Evolutionary conservation across 2,329 filamentous ascomycete genomes (phyloP).

Genomic region (Metarhizium humberi): DNA sequence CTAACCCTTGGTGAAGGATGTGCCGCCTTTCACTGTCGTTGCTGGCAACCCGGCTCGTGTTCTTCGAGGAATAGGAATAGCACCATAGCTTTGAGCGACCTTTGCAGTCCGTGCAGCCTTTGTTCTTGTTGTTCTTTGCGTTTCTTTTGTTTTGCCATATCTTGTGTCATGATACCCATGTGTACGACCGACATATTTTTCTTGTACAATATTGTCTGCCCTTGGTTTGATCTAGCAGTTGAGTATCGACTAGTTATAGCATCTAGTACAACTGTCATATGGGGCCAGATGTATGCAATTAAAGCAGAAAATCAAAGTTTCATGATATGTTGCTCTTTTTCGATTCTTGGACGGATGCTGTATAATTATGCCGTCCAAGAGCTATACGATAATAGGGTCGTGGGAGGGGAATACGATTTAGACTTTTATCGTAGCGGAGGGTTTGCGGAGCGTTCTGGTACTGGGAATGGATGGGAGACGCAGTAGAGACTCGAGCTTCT

Average conservation of each 20-base stretch:
- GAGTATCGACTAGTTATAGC: not conserved
- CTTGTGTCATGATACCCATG: constrained; percentile 23
- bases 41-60: constrained; percentile 61
- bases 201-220: constrained; percentile 12
- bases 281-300: constrained; percentile 9
- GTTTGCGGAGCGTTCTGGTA: too few species aligned
- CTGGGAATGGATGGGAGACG: too few species aligned
- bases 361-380: too few species aligned
- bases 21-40: constrained; percentile 59
- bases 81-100: constrained; percentile 13
- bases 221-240: not conserved
- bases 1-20: constrained; percentile 35
- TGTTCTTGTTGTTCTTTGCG: not conserved
- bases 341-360: too few species aligned
- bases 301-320: not conserved
- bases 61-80: constrained; percentile 30
- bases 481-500: too few species aligned
- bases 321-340: too few species aligned
- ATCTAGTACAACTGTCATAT: constrained; percentile 4
- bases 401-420: too few species aligned
- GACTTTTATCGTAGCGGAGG: too few species aligned
- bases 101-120: not conserved
- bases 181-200: constrained; percentile 5
- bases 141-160: constrained; percentile 2
- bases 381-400: too few species aligned